Conservation (phyloP, 176 grass and related monocot genomes). For the Leersia perrieri region DNA sequence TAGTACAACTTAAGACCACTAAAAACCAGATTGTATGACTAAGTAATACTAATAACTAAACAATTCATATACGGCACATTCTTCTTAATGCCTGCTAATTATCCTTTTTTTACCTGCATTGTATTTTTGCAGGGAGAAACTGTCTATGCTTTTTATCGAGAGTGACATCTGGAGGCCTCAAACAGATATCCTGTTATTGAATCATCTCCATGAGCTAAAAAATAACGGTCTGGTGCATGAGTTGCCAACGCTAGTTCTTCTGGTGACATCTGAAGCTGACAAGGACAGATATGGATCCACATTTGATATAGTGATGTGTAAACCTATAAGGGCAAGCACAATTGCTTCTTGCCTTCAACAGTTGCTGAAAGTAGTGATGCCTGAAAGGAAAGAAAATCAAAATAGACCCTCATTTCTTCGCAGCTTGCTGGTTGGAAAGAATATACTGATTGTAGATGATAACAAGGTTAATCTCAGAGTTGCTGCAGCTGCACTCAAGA, state of each 20-base stretch:
- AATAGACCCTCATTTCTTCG: slow-evolving; percentile 52
- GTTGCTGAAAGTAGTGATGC: slow-evolving; percentile 50
- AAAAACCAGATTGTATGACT: neutral
- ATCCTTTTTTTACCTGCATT: neutral
- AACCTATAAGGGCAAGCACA: slow-evolving; percentile 88
- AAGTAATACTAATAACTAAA: slow-evolving; percentile 5
- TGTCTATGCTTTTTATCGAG: slow-evolving; percentile 66
- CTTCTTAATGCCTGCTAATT: neutral
- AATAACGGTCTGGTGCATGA: slow-evolving; percentile 38
- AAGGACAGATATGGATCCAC: slow-evolving; percentile 45
- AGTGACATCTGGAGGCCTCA: slow-evolving; percentile 61
- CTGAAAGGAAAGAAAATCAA: slow-evolving; percentile 50
- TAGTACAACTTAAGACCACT: neutral
- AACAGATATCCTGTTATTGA: slow-evolving; percentile 48
- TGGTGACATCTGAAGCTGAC: slow-evolving; percentile 72
- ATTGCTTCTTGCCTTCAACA: slow-evolving; percentile 80
- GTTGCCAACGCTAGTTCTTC: slow-evolving; percentile 58
- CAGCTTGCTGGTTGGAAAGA: slow-evolving; percentile 76
- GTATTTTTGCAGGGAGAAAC: slow-evolving; percentile 37
- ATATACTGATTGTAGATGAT: slow-evolving; percentile 95
- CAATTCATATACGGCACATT: neutral
- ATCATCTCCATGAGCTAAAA: slow-evolving; percentile 41
- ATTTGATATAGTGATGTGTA: slow-evolving; percentile 74
- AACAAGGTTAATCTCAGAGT: slow-evolving; percentile 92
- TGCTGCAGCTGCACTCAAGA: slow-evolving; percentile 69